Evolutionary conservation across 257 asterid genomes (phyloP), one percentile per base, ranked within the genome.

Genomic region (Vinca minor): DNA sequence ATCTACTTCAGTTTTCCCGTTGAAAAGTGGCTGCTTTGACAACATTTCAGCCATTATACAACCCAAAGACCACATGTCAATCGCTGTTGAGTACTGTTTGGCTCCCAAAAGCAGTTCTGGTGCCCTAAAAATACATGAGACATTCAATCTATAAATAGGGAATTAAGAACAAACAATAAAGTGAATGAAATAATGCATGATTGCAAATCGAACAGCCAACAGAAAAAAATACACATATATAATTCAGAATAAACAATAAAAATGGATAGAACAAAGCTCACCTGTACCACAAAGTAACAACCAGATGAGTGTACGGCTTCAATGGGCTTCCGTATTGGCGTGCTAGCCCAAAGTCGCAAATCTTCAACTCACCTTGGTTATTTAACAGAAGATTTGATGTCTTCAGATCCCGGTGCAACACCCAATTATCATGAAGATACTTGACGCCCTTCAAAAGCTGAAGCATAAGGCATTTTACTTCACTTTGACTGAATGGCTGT

Each of bases 271-370:
- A n/a, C 42, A 47, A 35, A 17, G 56, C 91, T 69, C 71, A 89
- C 95, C 95, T 90, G 91, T 91, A 91, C 96, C 96, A 91, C 72
- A 91, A 71, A 73, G 97, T 91, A 66, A 91, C 97, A 61, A 91
- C 97, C 82, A 85, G 69, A 15, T 74, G 88, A 72, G 97, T 91
- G 69, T 87, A 87, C 3, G 96, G 95, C 69, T 84, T 87, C 77
- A 84, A 58, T 69, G 96, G 97, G 77, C 84, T 82, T 56, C 96
- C 97, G 69, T 87, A 90, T 70, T 85, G 95, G 54, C 97, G 95
- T 66, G 97, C 87, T 76, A 90, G 78, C 28, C 97, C 97, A 73
- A 90, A 90, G 76, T 90, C 97, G 63, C 96, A 87, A 65, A 90
- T 87, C 78, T 90, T 90, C 78, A 90, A 68, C 71, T 87, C 96